These are phyloP conservation scores for Lanzia echinophila DNA, from an alignment of 2,329 filamentous ascomycete genomes.

Conservation along the genomic window DNA sequence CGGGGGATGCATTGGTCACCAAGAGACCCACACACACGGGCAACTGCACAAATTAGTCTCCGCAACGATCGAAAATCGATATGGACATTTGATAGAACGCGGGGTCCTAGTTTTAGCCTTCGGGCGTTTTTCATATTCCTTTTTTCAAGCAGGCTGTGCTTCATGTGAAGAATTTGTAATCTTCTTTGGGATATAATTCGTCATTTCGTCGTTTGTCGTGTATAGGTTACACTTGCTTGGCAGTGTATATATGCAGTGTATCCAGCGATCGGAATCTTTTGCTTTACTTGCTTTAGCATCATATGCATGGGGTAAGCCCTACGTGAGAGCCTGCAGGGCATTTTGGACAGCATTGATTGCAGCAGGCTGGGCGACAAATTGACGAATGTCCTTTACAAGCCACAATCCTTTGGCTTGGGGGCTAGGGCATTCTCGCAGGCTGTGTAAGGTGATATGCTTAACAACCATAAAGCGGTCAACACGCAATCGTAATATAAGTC, in stretches of 20 bases:
- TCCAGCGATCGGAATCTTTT: not conserved
- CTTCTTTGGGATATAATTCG: not conserved
- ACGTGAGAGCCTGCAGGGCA: too few relatives aligned
- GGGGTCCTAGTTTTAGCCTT: too few relatives aligned
- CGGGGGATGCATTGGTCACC: too few relatives aligned
- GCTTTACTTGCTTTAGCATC: too few relatives aligned
- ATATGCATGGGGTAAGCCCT: too few relatives aligned
- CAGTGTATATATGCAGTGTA: not conserved
- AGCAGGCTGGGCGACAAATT: not conserved
- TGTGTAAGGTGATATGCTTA: not conserved
- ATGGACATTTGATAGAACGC: too few relatives aligned
- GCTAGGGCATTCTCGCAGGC: not conserved
- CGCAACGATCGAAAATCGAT: too few relatives aligned
- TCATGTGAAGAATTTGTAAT: not conserved
- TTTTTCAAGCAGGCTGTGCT: too few relatives aligned
- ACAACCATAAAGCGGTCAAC: not conserved
- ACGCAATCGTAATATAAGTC: not conserved
- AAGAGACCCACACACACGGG: too few relatives aligned
- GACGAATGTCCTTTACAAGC: conserved; percentile 4
- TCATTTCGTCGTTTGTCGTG: not conserved
- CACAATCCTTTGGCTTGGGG: conserved; percentile 4
- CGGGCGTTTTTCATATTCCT: too few relatives aligned
- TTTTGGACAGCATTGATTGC: too few relatives aligned
- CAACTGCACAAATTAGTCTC: too few relatives aligned
- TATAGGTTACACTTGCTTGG: not conserved